Percentiles rank a stretch among this genome's conserved stretches.
Conservation (phyloP, 768 basidiomycete genomes). For the Kwoniella sp. region DNA sequence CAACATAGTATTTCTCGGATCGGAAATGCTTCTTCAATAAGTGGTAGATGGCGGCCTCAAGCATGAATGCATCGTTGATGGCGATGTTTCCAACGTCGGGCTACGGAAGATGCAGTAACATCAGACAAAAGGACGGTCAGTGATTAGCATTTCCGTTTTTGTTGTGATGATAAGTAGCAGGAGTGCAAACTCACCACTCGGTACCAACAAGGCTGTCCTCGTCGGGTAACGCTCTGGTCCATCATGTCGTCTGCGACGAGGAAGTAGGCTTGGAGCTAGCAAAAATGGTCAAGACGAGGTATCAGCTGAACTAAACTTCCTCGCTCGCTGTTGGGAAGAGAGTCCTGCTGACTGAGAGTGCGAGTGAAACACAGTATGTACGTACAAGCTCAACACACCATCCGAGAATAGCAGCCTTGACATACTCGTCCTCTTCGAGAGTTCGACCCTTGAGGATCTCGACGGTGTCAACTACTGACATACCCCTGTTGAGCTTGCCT, state of each 20-base stretch:
- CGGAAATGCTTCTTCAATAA: slow-evolving; percentile 87
- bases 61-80: slow-evolving; percentile 95
- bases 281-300: neutral
- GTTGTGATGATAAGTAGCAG: too few relatives aligned
- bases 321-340: too few relatives aligned
- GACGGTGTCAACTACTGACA: slow-evolving; percentile 90
- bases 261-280: slow-evolving; percentile 93
- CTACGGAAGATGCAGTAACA: slow-evolving; percentile 25
- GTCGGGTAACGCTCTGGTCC: slow-evolving; percentile 89
- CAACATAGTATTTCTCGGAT: slow-evolving; percentile 75
- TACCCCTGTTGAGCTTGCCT: slow-evolving; percentile 93
- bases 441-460: slow-evolving; percentile 76
- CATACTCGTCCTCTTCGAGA: slow-evolving; percentile 80
- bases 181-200: slow-evolving; percentile 57
- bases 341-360: neutral
- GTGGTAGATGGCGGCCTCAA: slow-evolving; percentile 88
- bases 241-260: slow-evolving; percentile 94
- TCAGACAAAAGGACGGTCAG: too few relatives aligned
- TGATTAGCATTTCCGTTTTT: too few relatives aligned
- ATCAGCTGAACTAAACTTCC: too few relatives aligned
- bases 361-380: slow-evolving; percentile 25
- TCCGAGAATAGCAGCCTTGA: slow-evolving; percentile 81
- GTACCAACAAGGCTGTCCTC: slow-evolving; percentile 96
- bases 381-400: slow-evolving; percentile 94
- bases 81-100: slow-evolving; percentile 74